These are phyloP conservation scores for Mytilinidion resinicola DNA, from an alignment of 495 filamentous ascomycete species.

Conservation along the genomic window DNA sequence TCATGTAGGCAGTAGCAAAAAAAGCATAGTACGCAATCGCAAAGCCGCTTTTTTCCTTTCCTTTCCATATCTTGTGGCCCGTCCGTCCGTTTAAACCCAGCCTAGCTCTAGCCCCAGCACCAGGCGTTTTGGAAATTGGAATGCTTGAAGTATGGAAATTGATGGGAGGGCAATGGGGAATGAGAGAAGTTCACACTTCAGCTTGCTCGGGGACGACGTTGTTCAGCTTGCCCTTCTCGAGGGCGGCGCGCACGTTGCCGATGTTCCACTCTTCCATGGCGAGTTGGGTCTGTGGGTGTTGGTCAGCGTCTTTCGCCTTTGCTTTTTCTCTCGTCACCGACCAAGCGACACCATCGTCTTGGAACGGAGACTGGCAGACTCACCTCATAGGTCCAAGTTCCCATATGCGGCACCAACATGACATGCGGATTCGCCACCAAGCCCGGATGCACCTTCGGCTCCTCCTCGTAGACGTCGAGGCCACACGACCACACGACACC, in stretches of 20 bases:
- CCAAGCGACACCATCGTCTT: neutral
- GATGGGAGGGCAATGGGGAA: no score
- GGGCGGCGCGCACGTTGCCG: constrained; percentile 51
- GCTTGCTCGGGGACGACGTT: constrained; percentile 55
- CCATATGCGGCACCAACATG: constrained; percentile 63
- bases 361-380: constrained; percentile 24
- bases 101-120: no score
- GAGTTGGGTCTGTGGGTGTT: constrained; percentile 45
- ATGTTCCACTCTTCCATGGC: constrained; percentile 63
- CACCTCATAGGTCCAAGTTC: constrained; percentile 60
- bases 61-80: no score
- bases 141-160: no score
- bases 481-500: constrained; percentile 57
- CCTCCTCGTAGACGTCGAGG: constrained; percentile 65
- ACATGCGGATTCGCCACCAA: constrained; percentile 54
- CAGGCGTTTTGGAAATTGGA: no score
- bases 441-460: constrained; percentile 59
- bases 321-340: constrained; percentile 3
- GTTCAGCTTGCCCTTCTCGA: constrained; percentile 51
- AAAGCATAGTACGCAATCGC: no score
- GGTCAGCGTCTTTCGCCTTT: constrained; percentile 1
- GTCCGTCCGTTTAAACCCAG: no score
- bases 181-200: constrained; percentile 32
- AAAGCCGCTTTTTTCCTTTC: no score
- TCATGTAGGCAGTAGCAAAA: no score